A percentile compares a stretch with the other conserved stretches of the same genome.
phyloP scores from a whole-genome alignment of 2,329 filamentous ascomycete species.

The Hymenoscyphus fructigenus region DNA sequence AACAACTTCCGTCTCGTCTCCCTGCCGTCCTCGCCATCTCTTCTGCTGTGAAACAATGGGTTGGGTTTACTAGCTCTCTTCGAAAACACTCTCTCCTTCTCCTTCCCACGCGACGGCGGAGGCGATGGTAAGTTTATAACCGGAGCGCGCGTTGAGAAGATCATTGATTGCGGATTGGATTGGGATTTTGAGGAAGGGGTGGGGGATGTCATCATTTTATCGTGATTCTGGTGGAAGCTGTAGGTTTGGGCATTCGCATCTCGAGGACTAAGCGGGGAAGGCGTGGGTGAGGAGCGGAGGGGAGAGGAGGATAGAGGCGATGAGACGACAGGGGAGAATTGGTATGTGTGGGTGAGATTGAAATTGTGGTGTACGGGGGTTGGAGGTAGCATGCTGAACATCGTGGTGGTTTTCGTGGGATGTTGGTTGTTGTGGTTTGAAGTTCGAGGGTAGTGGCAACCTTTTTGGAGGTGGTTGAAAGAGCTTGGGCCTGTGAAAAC shows the following conservation, averaged over 20 bases:
- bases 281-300: constrained; percentile 50
- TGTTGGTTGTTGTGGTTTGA: constrained; percentile 5
- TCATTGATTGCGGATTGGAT: background rate
- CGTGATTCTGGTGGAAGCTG: constrained; percentile 17
- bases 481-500: background rate
- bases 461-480: background rate
- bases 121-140: constrained; percentile 12
- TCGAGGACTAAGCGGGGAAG: constrained; percentile 45
- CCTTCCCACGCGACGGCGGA: constrained; percentile 18
- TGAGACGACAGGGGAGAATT: constrained; percentile 43
- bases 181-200: constrained; percentile 15
- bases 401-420: constrained; percentile 19
- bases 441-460: background rate
- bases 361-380: constrained; percentile 17
- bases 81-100: constrained; percentile 23
- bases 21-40: constrained; percentile 32
- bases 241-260: constrained; percentile 45
- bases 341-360: constrained; percentile 15
- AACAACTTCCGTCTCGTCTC: constrained; percentile 68
- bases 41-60: constrained; percentile 57
- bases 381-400: constrained; percentile 32
- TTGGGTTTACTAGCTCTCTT: constrained; percentile 59
- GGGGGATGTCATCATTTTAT: constrained; percentile 33
- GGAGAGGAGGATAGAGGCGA: constrained; percentile 62
- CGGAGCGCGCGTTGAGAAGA: constrained; percentile 5